These are phyloP conservation scores for Mikania micrantha DNA, from an alignment of 129 eudicot species.

Conservation along the genomic window DNA sequence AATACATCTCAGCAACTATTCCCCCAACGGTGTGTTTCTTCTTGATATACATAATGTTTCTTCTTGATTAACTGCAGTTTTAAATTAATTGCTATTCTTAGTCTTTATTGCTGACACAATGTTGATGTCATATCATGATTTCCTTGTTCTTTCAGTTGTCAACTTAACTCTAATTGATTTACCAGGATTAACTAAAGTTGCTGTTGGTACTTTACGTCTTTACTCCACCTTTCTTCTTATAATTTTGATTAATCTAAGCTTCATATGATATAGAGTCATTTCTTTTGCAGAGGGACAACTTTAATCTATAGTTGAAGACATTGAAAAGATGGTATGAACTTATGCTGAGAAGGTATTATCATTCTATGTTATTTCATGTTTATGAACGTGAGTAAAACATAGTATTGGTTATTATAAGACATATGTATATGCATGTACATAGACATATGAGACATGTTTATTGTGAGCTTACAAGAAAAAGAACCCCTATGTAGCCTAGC, in stretches of 20 bases:
- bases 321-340: conserved; percentile 79
- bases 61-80: neutral
- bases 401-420: neutral
- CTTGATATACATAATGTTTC: no score
- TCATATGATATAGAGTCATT: conserved; percentile 5
- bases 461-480: no score
- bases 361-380: neutral
- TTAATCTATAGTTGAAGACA: conserved; percentile 72
- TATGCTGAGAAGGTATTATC: conserved; percentile 69
- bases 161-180: conserved; percentile 64
- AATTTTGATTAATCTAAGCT: neutral
- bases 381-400: neutral
- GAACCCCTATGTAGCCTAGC: no score
- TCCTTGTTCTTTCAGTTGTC: conserved; percentile 41
- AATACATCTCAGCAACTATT: conserved; percentile 91
- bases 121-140: neutral
- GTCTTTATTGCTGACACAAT: neutral
- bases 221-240: conserved; percentile 9
- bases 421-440: neutral
- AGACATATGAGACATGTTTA: neutral
- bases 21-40: conserved; percentile 83
- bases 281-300: conserved; percentile 73
- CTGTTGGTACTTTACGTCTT: conserved; percentile 74
- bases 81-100: neutral
- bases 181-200: conserved; percentile 67